Conservation (phyloP, 108 stramenopile species). For the Nitzschia sp. region DNA sequence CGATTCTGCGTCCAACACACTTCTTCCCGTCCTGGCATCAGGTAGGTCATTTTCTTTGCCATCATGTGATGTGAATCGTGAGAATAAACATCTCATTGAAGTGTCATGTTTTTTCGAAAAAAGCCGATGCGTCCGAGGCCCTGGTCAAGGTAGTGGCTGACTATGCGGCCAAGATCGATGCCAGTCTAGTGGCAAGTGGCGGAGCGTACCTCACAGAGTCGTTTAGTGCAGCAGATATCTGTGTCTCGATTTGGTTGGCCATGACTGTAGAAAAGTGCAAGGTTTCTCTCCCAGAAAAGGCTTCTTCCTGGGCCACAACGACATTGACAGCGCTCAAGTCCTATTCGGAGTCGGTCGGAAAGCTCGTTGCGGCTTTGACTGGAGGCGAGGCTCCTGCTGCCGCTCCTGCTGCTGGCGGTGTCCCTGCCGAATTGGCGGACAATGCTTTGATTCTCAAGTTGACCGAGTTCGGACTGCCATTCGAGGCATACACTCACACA, state of each 20-base stretch:
- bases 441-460: constrained; percentile 73
- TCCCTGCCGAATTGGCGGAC: constrained; percentile 38
- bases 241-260: constrained; percentile 35
- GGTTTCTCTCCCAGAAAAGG: constrained; percentile 5
- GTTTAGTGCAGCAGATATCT: constrained; percentile 43
- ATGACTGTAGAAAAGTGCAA: constrained; percentile 18
- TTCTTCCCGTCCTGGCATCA: constrained; percentile 10
- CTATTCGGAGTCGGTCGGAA: neutral
- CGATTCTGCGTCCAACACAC: constrained; percentile 25
- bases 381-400: constrained; percentile 1
- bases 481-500: constrained; percentile 63
- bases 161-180: constrained; percentile 20
- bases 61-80: too few relatives aligned
- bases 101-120: neutral
- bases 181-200: constrained; percentile 1
- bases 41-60: constrained; percentile 2
- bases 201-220: constrained; percentile 6
- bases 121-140: neutral
- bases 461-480: constrained; percentile 49
- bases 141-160: constrained; percentile 4
- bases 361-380: neutral
- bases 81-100: too few relatives aligned
- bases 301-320: constrained; percentile 16
- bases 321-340: constrained; percentile 20
- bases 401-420: neutral